Percentiles rank a stretch among this genome's conserved stretches.
Evolutionary conservation across 257 asterid species (phyloP).

Genomic region (Voacanga thouarsii): DNA sequence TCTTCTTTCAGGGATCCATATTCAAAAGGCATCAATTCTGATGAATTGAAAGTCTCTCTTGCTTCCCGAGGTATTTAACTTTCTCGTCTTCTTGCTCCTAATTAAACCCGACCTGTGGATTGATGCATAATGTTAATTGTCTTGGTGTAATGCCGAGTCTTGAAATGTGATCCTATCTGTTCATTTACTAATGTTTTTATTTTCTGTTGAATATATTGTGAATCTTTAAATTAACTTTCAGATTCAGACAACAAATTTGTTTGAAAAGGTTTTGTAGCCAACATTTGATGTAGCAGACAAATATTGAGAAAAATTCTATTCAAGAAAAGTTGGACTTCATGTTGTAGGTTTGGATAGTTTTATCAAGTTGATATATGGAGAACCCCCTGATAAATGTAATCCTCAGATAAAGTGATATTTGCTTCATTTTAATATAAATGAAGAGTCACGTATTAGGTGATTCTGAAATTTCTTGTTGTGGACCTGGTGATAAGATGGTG

Average conservation of each 20-base stretch:
- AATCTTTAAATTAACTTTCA: no score
- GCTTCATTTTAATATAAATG: neutral
- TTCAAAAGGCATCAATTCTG: conserved; percentile 53
- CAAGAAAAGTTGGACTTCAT: no score
- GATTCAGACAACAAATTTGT: no score
- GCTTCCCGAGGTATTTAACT: conserved; percentile 61
- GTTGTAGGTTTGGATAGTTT: neutral
- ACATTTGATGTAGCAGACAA: no score
- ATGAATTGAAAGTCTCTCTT: conserved; percentile 66
- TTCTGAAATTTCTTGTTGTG: neutral
- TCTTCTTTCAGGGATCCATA: conserved; percentile 66
- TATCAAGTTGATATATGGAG: neutral
- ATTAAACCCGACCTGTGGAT: conserved; percentile 2
- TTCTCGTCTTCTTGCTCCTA: conserved; percentile 14
- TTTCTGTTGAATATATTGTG: no score
- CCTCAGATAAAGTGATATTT: neutral
- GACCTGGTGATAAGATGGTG: neutral
- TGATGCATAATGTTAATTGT: neutral
- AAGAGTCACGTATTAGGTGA: neutral
- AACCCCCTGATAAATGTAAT: neutral
- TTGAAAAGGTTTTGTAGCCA: no score
- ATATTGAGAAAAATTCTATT: no score
- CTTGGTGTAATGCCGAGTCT: neutral
- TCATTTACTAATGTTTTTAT: no score
- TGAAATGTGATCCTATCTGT: neutral